phyloP scores from a whole-genome alignment of 441 rosid species.

The Erysimum cheiri region DNA sequence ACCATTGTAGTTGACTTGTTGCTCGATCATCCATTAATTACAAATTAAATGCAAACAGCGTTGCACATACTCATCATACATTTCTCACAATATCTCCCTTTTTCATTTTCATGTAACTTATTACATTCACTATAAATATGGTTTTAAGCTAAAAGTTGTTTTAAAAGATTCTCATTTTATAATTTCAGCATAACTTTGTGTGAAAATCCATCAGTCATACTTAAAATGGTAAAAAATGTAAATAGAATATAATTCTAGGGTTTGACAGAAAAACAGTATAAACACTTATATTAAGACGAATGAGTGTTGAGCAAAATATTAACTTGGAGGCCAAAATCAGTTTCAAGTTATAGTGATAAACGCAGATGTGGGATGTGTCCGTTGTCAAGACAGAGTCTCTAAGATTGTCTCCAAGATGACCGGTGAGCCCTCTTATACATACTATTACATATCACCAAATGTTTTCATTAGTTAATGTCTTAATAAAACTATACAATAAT shows the following conservation, averaged over 20 bases:
- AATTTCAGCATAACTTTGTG: too few species aligned
- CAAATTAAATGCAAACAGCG: neutral
- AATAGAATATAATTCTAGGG: too few species aligned
- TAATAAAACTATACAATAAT: neutral
- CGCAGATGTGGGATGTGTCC: conserved; percentile 62
- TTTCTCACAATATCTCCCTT: neutral
- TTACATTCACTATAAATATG: neutral
- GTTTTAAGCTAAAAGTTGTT: neutral
- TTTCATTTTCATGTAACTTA: neutral
- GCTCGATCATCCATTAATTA: neutral
- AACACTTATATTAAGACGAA: too few species aligned
- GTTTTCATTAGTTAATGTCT: neutral
- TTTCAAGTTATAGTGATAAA: conserved; percentile 66
- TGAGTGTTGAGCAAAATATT: conserved; percentile 5
- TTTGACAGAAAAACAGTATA: too few species aligned
- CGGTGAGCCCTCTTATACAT: conserved; percentile 48
- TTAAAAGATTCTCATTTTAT: too few species aligned
- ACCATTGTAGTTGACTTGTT: neutral
- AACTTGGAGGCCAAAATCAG: conserved; percentile 45
- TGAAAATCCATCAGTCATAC: too few species aligned
- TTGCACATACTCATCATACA: neutral
- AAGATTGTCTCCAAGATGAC: conserved; percentile 54
- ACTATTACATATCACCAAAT: conserved; percentile 1
- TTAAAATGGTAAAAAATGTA: neutral
- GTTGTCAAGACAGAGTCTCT: conserved; percentile 56